Percentiles rank a stretch among this genome's conserved stretches.
Conservation (phyloP, 108 stramenopile species). For the Skeletonema grethae region DNA sequence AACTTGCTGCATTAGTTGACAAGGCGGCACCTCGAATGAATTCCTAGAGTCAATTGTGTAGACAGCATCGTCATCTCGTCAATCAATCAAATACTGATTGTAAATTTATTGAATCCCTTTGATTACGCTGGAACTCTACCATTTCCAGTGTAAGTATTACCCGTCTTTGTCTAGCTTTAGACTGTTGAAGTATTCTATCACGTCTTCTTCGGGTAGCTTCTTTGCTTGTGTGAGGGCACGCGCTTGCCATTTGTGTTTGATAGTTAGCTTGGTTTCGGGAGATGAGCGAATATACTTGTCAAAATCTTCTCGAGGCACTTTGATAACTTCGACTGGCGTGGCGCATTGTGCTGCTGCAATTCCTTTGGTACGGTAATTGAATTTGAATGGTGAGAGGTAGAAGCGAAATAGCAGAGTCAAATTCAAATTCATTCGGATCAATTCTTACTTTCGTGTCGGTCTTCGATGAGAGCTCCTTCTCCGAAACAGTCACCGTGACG, state of each 20-base stretch:
- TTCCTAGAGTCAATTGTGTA: not conserved
- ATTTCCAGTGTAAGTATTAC: conserved; percentile 41
- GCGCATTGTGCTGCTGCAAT: conserved; percentile 71
- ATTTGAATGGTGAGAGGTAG: not conserved
- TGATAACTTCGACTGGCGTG: conserved; percentile 77
- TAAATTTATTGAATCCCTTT: too few relatives aligned
- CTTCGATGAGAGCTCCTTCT: conserved; percentile 71
- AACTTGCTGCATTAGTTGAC: conserved; percentile 32
- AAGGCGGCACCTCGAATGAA: conserved; percentile 23
- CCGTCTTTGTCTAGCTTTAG: conserved; percentile 72
- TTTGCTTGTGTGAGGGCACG: conserved; percentile 64
- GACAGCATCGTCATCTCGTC: not conserved
- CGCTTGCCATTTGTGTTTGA: conserved; percentile 64
- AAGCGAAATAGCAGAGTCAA: not conserved
- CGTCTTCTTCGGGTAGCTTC: conserved; percentile 65
- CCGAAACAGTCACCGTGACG: conserved; percentile 84
- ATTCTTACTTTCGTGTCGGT: conserved; percentile 26
- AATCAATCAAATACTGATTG: not conserved
- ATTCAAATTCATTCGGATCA: not conserved
- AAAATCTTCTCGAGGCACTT: conserved; percentile 70
- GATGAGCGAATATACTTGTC: conserved; percentile 55
- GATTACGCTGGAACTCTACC: conserved; percentile 4
- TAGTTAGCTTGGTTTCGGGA: conserved; percentile 38
- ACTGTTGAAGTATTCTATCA: conserved; percentile 59
- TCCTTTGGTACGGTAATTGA: conserved; percentile 1